Conservation (phyloP, 768 basidiomycete species). For the Pleurotus pulmonarius region DNA sequence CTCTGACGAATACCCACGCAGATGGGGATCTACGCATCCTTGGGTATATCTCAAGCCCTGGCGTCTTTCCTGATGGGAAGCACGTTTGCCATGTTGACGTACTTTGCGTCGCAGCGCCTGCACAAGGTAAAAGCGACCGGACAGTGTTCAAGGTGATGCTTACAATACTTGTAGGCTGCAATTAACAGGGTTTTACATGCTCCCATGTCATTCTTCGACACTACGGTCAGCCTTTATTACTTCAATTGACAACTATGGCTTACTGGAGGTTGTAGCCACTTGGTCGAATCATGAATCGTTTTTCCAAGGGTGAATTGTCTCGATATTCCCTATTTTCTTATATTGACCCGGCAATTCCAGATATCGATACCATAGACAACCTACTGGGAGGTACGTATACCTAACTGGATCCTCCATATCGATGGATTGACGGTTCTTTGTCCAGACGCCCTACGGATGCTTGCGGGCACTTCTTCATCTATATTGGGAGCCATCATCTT, state of each 20-base stretch:
- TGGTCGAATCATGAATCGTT: conserved; percentile 87
- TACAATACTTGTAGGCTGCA: conserved; percentile 39
- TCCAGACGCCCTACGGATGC: conserved; percentile 70
- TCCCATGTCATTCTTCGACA: conserved; percentile 90
- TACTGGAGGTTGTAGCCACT: conserved; percentile 45
- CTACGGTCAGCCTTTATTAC: conserved; percentile 37
- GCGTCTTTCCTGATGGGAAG: conserved; percentile 11
- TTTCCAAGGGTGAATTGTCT: conserved; percentile 60
- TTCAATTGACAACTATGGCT: background rate
- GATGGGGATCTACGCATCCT: conserved; percentile 14
- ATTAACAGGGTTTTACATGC: conserved; percentile 74
- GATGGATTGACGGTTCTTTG: background rate
- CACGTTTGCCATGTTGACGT: conserved; percentile 13
- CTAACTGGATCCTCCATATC: conserved; percentile 1
- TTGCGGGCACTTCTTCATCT: conserved; percentile 55
- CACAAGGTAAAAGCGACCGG: background rate
- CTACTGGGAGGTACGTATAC: conserved; percentile 48
- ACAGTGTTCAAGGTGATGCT: background rate
- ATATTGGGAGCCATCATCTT: conserved; percentile 78
- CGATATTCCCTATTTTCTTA: background rate
- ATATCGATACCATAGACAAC: conserved; percentile 82
- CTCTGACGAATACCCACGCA: background rate
- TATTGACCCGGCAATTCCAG: conserved; percentile 24
- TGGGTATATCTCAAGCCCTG: conserved; percentile 10
- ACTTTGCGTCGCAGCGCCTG: conserved; percentile 5